A percentile compares a stretch with the other conserved stretches of the same genome.
phyloP scores from a whole-genome alignment of 805 yeast genomes.

The Saccharomycopsis guyanensis region DNA sequence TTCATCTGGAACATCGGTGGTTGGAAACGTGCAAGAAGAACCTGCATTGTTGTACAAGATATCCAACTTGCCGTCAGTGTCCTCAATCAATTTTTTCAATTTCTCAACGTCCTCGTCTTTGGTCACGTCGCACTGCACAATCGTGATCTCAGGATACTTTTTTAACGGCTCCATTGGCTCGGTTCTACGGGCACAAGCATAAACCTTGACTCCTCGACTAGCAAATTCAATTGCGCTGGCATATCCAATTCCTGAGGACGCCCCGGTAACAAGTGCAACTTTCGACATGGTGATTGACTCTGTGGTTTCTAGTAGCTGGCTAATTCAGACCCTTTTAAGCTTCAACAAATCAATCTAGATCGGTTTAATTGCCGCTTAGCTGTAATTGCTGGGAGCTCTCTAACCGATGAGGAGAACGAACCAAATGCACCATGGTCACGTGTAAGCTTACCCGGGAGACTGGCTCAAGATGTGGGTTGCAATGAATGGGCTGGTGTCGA shows the following conservation, averaged over 20 bases:
- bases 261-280: slow-evolving; percentile 43
- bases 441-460: too few species aligned
- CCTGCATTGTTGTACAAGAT: slow-evolving; percentile 72
- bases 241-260: slow-evolving; percentile 49
- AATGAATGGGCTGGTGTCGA: too few species aligned
- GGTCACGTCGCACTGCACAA: slow-evolving; percentile 52
- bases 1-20: slow-evolving; percentile 55
- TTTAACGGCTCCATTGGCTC: slow-evolving; percentile 48
- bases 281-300: slow-evolving; percentile 16
- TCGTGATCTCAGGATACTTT: slow-evolving; percentile 34
- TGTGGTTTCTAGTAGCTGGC: too few species aligned
- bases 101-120: slow-evolving; percentile 38
- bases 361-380: too few species aligned
- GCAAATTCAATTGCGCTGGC: slow-evolving; percentile 44
- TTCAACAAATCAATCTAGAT: too few species aligned
- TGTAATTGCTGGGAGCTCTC: too few species aligned
- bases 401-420: too few species aligned
- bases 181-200: slow-evolving; percentile 66
- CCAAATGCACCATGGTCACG: too few species aligned
- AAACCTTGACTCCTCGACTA: slow-evolving; percentile 45
- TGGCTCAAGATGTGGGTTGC: too few species aligned
- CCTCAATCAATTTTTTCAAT: slow-evolving; percentile 35
- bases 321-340: too few species aligned
- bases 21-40: slow-evolving; percentile 65
- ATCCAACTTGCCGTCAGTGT: slow-evolving; percentile 45